Base-by-base conservation (phyloP, 225 moss, liverwort and hornwort species). In the Sphagnum contortum region DNA sequence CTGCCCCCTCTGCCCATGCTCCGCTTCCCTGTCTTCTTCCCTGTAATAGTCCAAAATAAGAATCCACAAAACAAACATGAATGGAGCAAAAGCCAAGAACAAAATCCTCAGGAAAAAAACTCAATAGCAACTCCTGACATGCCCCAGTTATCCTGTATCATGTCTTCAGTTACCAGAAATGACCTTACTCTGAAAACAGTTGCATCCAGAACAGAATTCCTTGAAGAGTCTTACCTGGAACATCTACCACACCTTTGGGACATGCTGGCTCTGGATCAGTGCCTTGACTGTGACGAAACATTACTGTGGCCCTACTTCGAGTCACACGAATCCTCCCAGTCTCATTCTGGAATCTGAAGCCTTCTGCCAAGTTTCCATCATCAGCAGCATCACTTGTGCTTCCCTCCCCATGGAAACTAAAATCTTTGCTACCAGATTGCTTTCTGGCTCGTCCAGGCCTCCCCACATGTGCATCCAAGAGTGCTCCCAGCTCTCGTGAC, bases 11-110 rank as follows among this genome's bases (percentile, higher is more conserved):
- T 81, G 3, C 71, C 68, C 4, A 63, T 74, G 60, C 77, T 81
- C 63, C 81, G 70, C 61, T 81, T 81, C 45, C 81, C 81, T 62
- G 77, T 81, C 59, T 66, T 69, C 77, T 77, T 77, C 7, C 59
- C 70, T 50, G 75, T 58, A 58, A 58, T 29, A 29, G 29, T 29
- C 29, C 29, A 29, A 29, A 29, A 29, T 29, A 29, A 29, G 29
- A 29, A 29, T 29, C 29, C 29, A 29, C 29, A 29, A 29, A 29
- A 29, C 29, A 29, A 29, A 29, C 29, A 29, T 29, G 1, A 0
- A 29, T 29, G 29, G 29, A 29, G 1, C 29, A 29, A 29, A 29
- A 29, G 29, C 29, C 29, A 29, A 29, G 29, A 29, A 29, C 29
- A 29, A 29, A 29, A 29, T 29, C 29, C 29, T 29, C 1, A 29